phyloP scores from a whole-genome alignment of 2,329 filamentous ascomycete species.

The Exserohilum turcica region DNA sequence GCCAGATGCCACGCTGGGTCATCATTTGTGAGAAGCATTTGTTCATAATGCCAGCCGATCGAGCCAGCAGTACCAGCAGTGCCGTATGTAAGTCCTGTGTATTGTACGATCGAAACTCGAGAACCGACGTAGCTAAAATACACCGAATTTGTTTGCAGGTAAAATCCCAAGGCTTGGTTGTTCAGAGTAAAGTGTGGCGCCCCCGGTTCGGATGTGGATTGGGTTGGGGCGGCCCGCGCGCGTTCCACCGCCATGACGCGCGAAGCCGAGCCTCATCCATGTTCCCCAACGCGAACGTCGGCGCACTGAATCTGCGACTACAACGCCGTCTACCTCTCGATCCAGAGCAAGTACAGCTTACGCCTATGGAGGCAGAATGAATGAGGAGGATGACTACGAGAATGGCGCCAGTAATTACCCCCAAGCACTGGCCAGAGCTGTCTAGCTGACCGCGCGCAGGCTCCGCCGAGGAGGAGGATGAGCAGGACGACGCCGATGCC shows the following conservation, averaged over 20 bases:
- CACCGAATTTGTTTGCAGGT: too few species aligned
- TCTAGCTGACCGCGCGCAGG: constrained; percentile 22
- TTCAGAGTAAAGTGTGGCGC: background rate
- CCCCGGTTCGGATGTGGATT: background rate
- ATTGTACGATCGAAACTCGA: too few species aligned
- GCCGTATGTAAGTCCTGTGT: too few species aligned
- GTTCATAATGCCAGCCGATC: too few species aligned
- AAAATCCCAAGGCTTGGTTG: too few species aligned
- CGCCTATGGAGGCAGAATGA: constrained; percentile 33
- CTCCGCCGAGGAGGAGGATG: constrained; percentile 36
- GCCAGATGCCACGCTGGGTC: too few species aligned
- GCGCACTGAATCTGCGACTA: background rate
- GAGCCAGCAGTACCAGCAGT: too few species aligned
- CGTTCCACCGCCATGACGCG: constrained; percentile 9
- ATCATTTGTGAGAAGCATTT: too few species aligned
- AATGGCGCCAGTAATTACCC: constrained; percentile 44
- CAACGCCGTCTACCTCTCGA: background rate
- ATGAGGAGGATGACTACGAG: constrained; percentile 56
- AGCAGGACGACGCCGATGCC: constrained; percentile 32
- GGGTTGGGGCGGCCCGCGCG: background rate
- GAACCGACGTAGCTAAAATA: too few species aligned
- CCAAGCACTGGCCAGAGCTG: background rate
- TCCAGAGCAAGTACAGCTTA: background rate
- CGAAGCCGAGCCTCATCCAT: constrained; percentile 15
- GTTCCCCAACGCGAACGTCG: constrained; percentile 11